Evolutionary conservation across 169 alveolate species (phyloP).

Genomic region (Plasmodium ovale): DNA sequence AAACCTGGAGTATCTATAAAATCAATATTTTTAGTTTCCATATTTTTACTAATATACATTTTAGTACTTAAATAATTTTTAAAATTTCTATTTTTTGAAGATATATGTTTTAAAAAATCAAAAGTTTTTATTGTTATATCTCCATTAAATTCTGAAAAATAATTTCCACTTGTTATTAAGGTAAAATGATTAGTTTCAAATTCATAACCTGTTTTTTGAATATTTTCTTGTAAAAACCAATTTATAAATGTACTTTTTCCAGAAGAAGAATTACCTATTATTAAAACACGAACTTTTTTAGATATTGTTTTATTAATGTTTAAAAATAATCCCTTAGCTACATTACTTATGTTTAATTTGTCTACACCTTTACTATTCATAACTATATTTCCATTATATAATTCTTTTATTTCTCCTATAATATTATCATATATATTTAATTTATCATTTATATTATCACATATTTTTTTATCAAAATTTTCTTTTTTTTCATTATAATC

Average conservation of each 20-base stretch:
- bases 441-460: slow-evolving; percentile 46
- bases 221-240: slow-evolving; percentile 84
- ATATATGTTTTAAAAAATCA: slow-evolving; percentile 81
- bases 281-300: slow-evolving; percentile 79
- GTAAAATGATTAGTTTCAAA: slow-evolving; percentile 86
- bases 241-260: slow-evolving; percentile 88
- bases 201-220: slow-evolving; percentile 86
- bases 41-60: slow-evolving; percentile 55
- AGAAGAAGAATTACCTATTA: slow-evolving; percentile 87
- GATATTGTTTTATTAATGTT: slow-evolving; percentile 39
- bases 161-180: slow-evolving; percentile 81
- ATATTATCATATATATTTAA: slow-evolving; percentile 48
- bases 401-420: slow-evolving; percentile 63
- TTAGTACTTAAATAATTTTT: slow-evolving; percentile 79
- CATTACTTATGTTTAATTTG: slow-evolving; percentile 20
- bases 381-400: slow-evolving; percentile 60
- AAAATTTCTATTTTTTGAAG: slow-evolving; percentile 76
- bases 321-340: slow-evolving; percentile 24
- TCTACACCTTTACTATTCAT: slow-evolving; percentile 66
- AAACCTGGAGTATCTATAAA: slow-evolving; percentile 90
- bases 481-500: slow-evolving; percentile 17
- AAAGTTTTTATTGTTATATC: slow-evolving; percentile 81
- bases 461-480: slow-evolving; percentile 34
- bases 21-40: slow-evolving; percentile 71
- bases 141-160: slow-evolving; percentile 77